phyloP scores from a whole-genome alignment of 768 basidiomycete genomes.

The Amanita muscaria region DNA sequence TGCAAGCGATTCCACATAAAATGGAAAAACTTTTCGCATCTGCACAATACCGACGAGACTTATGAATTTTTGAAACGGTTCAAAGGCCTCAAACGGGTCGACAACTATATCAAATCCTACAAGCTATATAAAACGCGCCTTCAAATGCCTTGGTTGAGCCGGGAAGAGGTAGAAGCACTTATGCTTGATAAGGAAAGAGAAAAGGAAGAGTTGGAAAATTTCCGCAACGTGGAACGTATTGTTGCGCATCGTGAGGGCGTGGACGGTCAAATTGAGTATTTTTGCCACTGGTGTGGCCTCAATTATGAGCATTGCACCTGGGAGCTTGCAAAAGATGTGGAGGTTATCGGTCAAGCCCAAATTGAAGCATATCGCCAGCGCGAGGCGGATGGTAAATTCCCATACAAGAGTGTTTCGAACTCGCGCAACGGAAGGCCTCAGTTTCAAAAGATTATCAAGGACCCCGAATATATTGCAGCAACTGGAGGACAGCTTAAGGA shows the following conservation, averaged over 20 bases:
- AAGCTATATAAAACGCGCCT: conserved; percentile 64
- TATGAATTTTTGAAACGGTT: conserved; percentile 94
- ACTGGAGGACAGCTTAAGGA: conserved; percentile 90
- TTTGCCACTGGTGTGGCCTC: conserved; percentile 94
- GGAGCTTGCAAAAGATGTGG: conserved; percentile 80
- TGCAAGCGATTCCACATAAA: conserved; percentile 94
- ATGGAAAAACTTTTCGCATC: conserved; percentile 97
- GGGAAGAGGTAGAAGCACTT: conserved; percentile 86
- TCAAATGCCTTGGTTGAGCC: conserved; percentile 54
- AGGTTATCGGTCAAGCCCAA: conserved; percentile 63
- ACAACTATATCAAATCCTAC: conserved; percentile 96
- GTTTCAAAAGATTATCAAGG: conserved; percentile 77
- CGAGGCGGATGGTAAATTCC: conserved; percentile 72
- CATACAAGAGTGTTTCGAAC: conserved; percentile 74
- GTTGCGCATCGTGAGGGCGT: conserved; percentile 66
- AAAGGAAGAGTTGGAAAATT: conserved; percentile 86
- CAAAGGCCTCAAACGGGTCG: conserved; percentile 93
- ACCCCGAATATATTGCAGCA: conserved; percentile 73
- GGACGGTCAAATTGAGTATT: conserved; percentile 66
- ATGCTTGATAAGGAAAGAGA: conserved; percentile 86
- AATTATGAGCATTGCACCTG: conserved; percentile 95
- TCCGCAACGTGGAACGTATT: conserved; percentile 86
- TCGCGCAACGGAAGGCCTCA: conserved; percentile 57
- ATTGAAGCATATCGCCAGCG: conserved; percentile 75
- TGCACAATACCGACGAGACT: conserved; percentile 98